Base-by-base conservation (phyloP, 1,284 basidiomycete species). In the Veloporphyrellus conicus region DNA sequence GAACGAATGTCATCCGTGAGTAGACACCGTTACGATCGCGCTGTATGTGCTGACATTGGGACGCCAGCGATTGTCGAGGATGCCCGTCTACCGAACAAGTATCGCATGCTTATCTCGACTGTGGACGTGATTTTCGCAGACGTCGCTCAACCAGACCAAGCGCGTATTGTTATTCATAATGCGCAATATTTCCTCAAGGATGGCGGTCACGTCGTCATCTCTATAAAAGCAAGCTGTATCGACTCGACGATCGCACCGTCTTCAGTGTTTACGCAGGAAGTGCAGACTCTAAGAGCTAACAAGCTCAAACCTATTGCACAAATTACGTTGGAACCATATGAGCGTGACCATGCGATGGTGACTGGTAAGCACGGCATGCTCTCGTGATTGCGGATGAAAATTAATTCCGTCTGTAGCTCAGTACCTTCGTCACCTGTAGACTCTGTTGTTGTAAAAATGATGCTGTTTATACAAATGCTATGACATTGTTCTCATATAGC, bases 191-290 rank as follows among this genome's bases (percentile, higher is more conserved):
- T 99, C 85, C 79, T 99, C 56, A 97, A 96, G 73, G 87, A 96
- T 69, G 83, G 81, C 36, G 95, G 96, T 4, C 90, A 96, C 63
- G 79, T 84, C 57, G 83, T 99, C 61, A 94, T 99, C 62, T 98
- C 94, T 49, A 97, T 99, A 83, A 99, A 99, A 78, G 96, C 96
- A 41, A 94, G 90, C 67, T 99, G 95, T 79, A 90, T 99, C 71
- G 96, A 99, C 72, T 98, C 93, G 44, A 97, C 94, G 23, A 82
- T 82, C 5, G 82, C 90, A 2, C 86, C 95, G 15, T 92, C 93
- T 58, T 86, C 84, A 20, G 90, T 98, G 34, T 99, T 98, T 62
- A 87, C 90, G 3, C 75, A 78, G 45, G 93, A 99, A 71, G 89
- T 98, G 47, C 84, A 93, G 68, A 82, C 78, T 62, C 76, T 99